A percentile compares a stretch with the other conserved stretches of the same genome.
Evolutionary conservation across 345 rosid genomes (phyloP).

Genomic region (Aegle marmelos): DNA sequence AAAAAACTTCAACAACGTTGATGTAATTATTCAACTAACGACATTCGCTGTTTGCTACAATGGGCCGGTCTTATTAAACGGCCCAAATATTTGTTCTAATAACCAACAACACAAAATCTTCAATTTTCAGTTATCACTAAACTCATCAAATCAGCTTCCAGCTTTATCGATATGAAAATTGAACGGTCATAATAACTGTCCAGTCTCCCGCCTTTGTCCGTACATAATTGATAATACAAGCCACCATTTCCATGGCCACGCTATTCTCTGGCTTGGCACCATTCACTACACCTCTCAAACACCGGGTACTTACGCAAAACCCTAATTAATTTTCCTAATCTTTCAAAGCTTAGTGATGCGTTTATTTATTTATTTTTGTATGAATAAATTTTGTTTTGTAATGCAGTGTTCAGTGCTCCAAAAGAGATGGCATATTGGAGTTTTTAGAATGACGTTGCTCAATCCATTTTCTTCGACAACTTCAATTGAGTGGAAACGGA

Average conservation of each 20-base stretch:
- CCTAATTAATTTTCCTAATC: conserved; percentile 15
- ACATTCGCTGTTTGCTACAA: too few relatives aligned
- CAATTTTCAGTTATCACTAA: too few relatives aligned
- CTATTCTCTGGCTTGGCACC: conserved; percentile 10
- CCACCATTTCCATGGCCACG: conserved; percentile 24
- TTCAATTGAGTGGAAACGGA: conserved; percentile 24
- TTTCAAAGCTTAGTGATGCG: neutral
- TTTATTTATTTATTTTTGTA: neutral
- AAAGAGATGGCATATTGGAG: conserved; percentile 25
- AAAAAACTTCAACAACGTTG: too few relatives aligned
- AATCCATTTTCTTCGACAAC: conserved; percentile 12
- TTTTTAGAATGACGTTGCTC: conserved; percentile 16
- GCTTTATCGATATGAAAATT: conserved; percentile 22
- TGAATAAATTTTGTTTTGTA: neutral
- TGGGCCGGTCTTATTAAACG: neutral
- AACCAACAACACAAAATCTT: neutral
- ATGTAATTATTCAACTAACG: too few relatives aligned
- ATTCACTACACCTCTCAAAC: neutral
- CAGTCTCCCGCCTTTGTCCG: conserved; percentile 18
- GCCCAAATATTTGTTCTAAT: neutral
- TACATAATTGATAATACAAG: neutral
- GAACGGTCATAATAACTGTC: conserved; percentile 30
- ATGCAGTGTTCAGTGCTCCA: conserved; percentile 27
- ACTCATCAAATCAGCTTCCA: neutral
- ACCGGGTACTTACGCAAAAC: conserved; percentile 6